phyloP scores from a whole-genome alignment of 495 filamentous ascomycete genomes.

The Penicillium pancosmium region DNA sequence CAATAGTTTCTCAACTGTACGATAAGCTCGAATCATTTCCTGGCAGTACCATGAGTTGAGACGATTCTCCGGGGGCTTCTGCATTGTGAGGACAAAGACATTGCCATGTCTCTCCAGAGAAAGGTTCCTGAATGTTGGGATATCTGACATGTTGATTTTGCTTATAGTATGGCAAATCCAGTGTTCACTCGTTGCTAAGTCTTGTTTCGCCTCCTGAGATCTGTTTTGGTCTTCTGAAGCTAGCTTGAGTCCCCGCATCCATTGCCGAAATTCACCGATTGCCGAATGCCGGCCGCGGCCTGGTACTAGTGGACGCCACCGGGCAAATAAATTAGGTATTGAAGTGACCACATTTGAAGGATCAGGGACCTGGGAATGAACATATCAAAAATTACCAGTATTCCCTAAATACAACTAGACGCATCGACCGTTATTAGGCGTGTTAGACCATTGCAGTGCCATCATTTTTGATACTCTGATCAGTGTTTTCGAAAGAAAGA shows the following conservation, averaged over 20 bases:
- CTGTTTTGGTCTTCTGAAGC: neutral
- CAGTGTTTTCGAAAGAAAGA: too few relatives aligned
- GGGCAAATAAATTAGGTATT: too few relatives aligned
- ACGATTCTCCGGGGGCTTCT: constrained; percentile 52
- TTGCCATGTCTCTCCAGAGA: constrained; percentile 35
- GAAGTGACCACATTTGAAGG: too few relatives aligned
- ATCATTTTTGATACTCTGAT: too few relatives aligned
- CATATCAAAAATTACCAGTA: too few relatives aligned
- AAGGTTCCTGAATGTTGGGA: constrained; percentile 31
- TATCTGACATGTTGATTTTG: constrained; percentile 22
- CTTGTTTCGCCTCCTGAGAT: neutral
- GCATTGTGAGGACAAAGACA: constrained; percentile 54
- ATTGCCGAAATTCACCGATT: constrained; percentile 25
- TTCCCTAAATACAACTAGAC: too few relatives aligned
- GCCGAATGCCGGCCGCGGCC: constrained; percentile 15
- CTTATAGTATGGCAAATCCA: neutral
- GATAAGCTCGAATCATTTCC: constrained; percentile 50
- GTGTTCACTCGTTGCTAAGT: neutral
- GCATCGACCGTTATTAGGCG: too few relatives aligned
- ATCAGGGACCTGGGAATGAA: too few relatives aligned
- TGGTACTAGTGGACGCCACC: neutral
- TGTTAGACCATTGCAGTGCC: too few relatives aligned
- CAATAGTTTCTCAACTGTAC: constrained; percentile 42
- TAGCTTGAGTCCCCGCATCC: constrained; percentile 20
- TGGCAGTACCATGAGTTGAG: constrained; percentile 48